Percentiles rank a stretch among this genome's conserved stretches.
Conservation (phyloP, 305 asterid genomes). For the Andrographis paniculata region DNA sequence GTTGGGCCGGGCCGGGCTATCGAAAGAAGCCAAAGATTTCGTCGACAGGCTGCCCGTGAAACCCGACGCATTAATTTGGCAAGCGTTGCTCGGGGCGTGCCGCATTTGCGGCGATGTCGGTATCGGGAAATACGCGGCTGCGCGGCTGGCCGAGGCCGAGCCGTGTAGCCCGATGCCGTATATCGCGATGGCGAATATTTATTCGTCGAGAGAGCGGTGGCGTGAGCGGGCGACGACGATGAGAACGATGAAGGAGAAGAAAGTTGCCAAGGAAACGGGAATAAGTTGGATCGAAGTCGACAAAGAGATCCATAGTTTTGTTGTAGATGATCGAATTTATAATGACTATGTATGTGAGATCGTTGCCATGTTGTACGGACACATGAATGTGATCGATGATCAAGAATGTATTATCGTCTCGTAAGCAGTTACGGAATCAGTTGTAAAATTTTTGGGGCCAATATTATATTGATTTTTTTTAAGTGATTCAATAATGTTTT, state of each 20-base stretch:
- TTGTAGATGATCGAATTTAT: constrained; percentile 70
- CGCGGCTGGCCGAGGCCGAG: constrained; percentile 34
- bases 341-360: constrained; percentile 31
- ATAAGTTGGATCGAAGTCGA: constrained; percentile 74
- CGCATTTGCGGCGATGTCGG: constrained; percentile 44
- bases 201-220: constrained; percentile 60
- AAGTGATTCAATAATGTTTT: no score
- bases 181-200: constrained; percentile 69
- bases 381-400: constrained; percentile 55
- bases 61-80: constrained; percentile 66
- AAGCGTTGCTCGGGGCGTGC: constrained; percentile 78
- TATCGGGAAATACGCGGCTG: constrained; percentile 66
- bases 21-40: constrained; percentile 57
- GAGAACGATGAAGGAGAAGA: constrained; percentile 61
- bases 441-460: no score
- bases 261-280: constrained; percentile 56
- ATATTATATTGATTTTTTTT: no score
- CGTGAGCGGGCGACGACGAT: constrained; percentile 59
- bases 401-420: no score
- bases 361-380: constrained; percentile 36
- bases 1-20: constrained; percentile 77
- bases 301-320: constrained; percentile 49
- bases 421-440: no score
- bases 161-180: constrained; percentile 55
- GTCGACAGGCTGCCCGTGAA: constrained; percentile 46